phyloP scores from a whole-genome alignment of 805 yeast species.

The Hanseniaspora mollemarum region DNA sequence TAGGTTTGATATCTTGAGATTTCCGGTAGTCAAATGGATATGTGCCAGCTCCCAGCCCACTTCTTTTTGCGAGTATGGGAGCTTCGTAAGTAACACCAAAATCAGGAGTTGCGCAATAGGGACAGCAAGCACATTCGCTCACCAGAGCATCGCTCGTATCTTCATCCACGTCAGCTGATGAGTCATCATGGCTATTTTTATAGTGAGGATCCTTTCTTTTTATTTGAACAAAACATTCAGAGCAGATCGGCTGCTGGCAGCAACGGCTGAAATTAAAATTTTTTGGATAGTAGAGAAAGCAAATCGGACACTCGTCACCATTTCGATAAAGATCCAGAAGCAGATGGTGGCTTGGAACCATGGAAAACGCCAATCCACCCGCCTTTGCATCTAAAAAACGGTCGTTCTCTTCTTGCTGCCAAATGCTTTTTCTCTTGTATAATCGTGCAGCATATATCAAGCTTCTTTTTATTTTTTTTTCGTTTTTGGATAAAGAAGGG shows the following conservation, averaged over 20 bases:
- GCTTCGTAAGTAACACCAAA: slow-evolving; percentile 79
- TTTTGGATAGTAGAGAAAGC: slow-evolving; percentile 76
- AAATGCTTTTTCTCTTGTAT: slow-evolving; percentile 35
- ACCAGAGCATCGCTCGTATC: slow-evolving; percentile 51
- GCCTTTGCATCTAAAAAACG: slow-evolving; percentile 44
- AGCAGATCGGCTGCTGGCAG: slow-evolving; percentile 85
- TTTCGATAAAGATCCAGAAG: slow-evolving; percentile 51
- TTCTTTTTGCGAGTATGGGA: slow-evolving; percentile 48
- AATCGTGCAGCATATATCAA: slow-evolving; percentile 29
- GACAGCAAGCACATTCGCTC: slow-evolving; percentile 83
- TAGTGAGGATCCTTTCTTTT: slow-evolving; percentile 86
- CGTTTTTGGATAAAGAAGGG: slow-evolving; percentile 24
- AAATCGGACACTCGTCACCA: slow-evolving; percentile 83
- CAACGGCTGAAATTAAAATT: slow-evolving; percentile 72
- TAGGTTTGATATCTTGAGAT: slow-evolving; percentile 16
- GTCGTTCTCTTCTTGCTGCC: slow-evolving; percentile 49
- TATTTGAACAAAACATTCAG: slow-evolving; percentile 94
- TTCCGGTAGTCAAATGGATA: slow-evolving; percentile 15
- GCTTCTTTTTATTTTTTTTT: slow-evolving; percentile 25
- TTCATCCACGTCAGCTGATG: slow-evolving; percentile 21
- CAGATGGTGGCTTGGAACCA: slow-evolving; percentile 30
- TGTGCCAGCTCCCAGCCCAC: slow-evolving; percentile 42
- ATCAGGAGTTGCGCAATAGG: slow-evolving; percentile 79
- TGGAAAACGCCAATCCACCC: slow-evolving; percentile 30
- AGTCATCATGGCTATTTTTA: slow-evolving; percentile 24